Conservation (phyloP, 768 basidiomycete genomes). For the Lepiota venenata region DNA sequence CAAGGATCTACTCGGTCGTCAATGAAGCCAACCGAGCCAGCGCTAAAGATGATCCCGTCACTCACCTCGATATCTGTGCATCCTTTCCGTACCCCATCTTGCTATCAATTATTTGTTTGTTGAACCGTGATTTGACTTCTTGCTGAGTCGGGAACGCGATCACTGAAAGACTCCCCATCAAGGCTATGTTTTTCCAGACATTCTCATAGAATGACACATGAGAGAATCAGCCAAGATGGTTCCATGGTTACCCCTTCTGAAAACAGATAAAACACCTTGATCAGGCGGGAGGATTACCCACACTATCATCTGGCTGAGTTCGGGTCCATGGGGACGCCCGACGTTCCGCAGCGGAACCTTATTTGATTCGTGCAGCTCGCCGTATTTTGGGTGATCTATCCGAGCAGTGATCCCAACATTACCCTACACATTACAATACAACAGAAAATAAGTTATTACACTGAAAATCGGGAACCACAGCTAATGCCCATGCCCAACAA, state of each 20-base stretch:
- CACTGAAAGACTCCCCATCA: too few relatives aligned
- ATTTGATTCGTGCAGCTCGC: too few relatives aligned
- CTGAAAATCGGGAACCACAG: too few relatives aligned
- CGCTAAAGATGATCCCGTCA: neutral
- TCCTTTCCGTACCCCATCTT: neutral
- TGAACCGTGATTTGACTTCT: too few relatives aligned
- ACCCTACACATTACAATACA: too few relatives aligned
- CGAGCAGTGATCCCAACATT: too few relatives aligned
- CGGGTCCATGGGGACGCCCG: too few relatives aligned
- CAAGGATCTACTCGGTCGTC: conserved; percentile 43
- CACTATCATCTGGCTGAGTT: neutral
- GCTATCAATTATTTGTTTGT: too few relatives aligned
- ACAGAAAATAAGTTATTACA: too few relatives aligned
- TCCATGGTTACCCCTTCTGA: neutral
- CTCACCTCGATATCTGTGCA: neutral
- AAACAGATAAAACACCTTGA: neutral
- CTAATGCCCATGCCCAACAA: conserved; percentile 60
- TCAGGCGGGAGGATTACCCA: neutral
- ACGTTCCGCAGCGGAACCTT: too few relatives aligned
- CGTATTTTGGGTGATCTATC: too few relatives aligned
- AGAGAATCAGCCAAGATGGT: conserved; percentile 1
- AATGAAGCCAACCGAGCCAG: neutral
- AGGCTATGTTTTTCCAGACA: neutral
- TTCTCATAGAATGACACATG: neutral
- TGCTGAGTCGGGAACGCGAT: too few relatives aligned